Percentiles rank a stretch among this genome's conserved stretches.
These are phyloP conservation scores for Eucalyptus marginata DNA, from an alignment of 345 rosid genomes.

Conservation along the genomic window DNA sequence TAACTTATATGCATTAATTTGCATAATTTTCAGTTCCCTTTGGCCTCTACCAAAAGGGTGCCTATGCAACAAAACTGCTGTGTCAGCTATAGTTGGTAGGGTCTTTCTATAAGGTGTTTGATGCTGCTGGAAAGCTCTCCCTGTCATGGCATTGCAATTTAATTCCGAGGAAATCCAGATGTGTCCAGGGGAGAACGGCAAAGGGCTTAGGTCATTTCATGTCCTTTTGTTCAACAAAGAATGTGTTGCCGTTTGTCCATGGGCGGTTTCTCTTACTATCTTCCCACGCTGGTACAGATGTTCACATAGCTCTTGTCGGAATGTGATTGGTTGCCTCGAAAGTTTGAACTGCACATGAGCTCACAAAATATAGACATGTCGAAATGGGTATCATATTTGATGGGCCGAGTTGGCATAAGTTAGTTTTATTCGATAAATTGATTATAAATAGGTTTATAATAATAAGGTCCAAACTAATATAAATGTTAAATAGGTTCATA, in stretches of 20 bases:
- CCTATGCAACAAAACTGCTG: background rate
- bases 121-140: background rate
- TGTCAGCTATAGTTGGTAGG: background rate
- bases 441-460: no score
- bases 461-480: background rate
- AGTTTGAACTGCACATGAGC: background rate
- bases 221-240: background rate
- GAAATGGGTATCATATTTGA: background rate
- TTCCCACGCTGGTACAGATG: background rate
- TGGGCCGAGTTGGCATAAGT: background rate
- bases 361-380: background rate
- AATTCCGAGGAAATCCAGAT: background rate
- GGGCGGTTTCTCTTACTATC: background rate
- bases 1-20: background rate
- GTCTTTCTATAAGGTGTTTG: background rate
- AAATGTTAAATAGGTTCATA: no score
- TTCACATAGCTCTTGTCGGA: background rate
- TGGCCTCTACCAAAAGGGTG: background rate
- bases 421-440: background rate
- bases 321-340: background rate
- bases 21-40: background rate
- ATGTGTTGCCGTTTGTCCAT: background rate
- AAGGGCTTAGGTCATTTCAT: background rate
- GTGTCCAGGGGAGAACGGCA: background rate
- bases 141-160: background rate